Conservation (phyloP, 2,329 filamentous ascomycete genomes). For the Graphilbum sp. region DNA sequence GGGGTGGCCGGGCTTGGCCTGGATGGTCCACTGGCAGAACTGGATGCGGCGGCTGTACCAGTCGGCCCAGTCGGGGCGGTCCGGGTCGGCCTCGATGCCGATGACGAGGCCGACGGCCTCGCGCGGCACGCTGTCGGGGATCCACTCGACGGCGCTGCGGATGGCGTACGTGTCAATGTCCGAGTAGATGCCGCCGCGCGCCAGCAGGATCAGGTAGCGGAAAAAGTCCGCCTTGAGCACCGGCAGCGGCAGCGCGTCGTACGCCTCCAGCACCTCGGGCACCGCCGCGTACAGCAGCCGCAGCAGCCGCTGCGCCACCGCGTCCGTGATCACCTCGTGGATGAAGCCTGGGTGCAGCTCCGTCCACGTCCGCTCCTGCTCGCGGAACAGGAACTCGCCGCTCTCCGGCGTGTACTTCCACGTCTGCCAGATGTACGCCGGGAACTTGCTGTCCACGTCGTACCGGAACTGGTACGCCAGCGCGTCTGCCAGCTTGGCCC, state of each 20-base stretch:
- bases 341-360: conserved; percentile 77
- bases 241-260: conserved; percentile 53
- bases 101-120: conserved; percentile 72
- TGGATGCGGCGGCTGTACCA: conserved; percentile 96
- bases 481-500: conserved; percentile 52
- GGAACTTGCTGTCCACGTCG: conserved; percentile 75
- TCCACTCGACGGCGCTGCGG: conserved; percentile 71
- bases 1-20: conserved; percentile 86
- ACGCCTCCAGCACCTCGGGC: conserved; percentile 65
- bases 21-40: conserved; percentile 99
- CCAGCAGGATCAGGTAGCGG: conserved; percentile 51
- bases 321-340: conserved; percentile 93
- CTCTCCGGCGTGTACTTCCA: conserved; percentile 81
- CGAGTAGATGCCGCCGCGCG: conserved; percentile 55
- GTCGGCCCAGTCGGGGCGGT: conserved; percentile 77
- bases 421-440: conserved; percentile 98
- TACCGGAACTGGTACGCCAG: conserved; percentile 90
- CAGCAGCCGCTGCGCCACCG: conserved; percentile 66
- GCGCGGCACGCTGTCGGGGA: conserved; percentile 61
- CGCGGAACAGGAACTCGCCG: conserved; percentile 62
- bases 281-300: conserved; percentile 72
- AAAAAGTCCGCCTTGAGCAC: conserved; percentile 71
- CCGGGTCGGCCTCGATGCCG: conserved; percentile 92
- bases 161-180: conserved; percentile 86
- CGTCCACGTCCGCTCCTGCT: conserved; percentile 80